Percentiles rank a stretch among this genome's conserved stretches.
Conservation (phyloP, 140 eudicot genomes). For the Senecio squalidus region DNA sequence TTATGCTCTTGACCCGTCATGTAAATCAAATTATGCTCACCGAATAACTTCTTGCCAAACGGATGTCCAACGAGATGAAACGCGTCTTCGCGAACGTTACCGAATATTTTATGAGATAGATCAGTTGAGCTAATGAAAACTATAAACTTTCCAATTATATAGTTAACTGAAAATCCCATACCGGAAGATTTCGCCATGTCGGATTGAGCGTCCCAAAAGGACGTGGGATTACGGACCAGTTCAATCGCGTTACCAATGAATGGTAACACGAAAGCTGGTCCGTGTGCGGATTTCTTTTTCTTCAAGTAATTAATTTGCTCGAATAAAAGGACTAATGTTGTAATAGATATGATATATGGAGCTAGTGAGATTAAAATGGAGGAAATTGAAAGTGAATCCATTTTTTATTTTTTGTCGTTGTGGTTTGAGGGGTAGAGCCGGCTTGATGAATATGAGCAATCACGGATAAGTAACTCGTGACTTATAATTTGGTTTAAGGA, state of each 20-base stretch:
- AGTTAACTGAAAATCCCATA: constrained; percentile 65
- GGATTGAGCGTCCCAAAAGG: constrained; percentile 68
- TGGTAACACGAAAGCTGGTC: constrained; percentile 64
- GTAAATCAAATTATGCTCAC: constrained; percentile 80
- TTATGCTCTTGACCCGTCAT: constrained; percentile 80
- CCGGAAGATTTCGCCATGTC: constrained; percentile 49
- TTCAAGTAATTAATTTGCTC: constrained; percentile 68
- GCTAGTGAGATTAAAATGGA: background rate
- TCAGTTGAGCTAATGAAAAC: constrained; percentile 62
- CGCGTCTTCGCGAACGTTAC: constrained; percentile 77
- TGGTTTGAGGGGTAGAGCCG: too few species aligned
- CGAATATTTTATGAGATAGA: constrained; percentile 65
- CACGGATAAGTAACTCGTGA: too few species aligned
- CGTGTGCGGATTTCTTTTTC: constrained; percentile 52
- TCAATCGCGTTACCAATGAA: constrained; percentile 67
- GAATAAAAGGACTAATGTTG: constrained; percentile 23
- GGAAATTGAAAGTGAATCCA: background rate
- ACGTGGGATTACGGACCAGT: constrained; percentile 53
- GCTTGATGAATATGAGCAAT: too few species aligned
- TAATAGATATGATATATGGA: constrained; percentile 39
- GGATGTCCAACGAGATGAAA: constrained; percentile 89
- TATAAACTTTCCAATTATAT: constrained; percentile 66
- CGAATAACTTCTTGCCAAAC: constrained; percentile 80
- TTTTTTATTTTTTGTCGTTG: too few species aligned
- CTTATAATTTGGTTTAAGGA: too few species aligned